Evolutionary conservation across 768 basidiomycete genomes (phyloP), one percentile per base, ranked within the genome.

Genomic region (Auricularia sp.): DNA sequence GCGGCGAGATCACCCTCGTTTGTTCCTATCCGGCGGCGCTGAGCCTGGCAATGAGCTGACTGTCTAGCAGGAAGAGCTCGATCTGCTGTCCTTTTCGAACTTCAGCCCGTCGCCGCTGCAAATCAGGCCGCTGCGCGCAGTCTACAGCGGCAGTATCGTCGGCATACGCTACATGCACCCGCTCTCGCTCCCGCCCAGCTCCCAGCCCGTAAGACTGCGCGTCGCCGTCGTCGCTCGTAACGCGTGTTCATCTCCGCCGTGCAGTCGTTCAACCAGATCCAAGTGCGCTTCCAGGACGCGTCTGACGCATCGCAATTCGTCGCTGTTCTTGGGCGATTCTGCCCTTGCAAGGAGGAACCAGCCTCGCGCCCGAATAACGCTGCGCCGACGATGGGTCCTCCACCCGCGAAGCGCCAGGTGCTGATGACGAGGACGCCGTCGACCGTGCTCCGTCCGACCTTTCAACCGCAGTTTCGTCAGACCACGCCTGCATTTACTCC

Each of bases 121-220:
- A 68, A 81, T 82, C 29, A 78, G 87, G 36, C 88, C 90, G n/a
- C 74, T 92, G 53, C 91, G 90, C 72, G 90, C 88, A 7, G 88
- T 91, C 10, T 89, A 88, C 71, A 84, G 87, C 29, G 89, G 87
- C 64, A 77, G 81, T 3, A 77, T 86, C 0, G 87, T 91, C 34
- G 90, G 90, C 12, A 81, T 92, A 56, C 85, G 90, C 29, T 92
- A 91, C 69, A 75, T 90, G 39, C 78, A 87, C 42, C 66, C 56
- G 8, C 56, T 59, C 7, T 4, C 8, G 23, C 6, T 21, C 14
- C 47, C 14, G 10, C 56, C 12, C 23, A 59, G 29, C 56, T 29
- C 56, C 56, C 56, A 59, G 29, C 29, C 56, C 7, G 56, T 59
- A 10, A 12, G 56, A 1, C 6, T 12, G 8, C 53, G n/a, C 53